phyloP scores from a whole-genome alignment of 1,139 yeast species.

The Chernovozyma aurita region DNA sequence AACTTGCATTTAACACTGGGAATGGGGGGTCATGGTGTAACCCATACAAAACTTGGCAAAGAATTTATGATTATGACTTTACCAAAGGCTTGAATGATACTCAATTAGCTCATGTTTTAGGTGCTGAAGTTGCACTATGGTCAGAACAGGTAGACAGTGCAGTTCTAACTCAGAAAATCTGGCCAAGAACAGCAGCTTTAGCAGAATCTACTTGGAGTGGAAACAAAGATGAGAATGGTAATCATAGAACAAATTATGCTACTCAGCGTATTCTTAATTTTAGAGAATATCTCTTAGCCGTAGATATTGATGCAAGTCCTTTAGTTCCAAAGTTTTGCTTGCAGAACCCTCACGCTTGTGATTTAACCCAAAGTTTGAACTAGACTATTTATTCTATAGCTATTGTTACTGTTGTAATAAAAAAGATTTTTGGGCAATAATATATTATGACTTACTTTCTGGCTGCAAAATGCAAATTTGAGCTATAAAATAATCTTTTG shows the following conservation, averaged over 20 bases:
- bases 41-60: constrained; percentile 48
- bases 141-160: constrained; percentile 39
- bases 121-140: constrained; percentile 47
- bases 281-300: constrained; percentile 39
- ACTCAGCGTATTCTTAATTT: constrained; percentile 40
- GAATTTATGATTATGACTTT: constrained; percentile 40
- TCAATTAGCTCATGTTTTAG: constrained; percentile 32
- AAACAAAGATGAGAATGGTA: constrained; percentile 28
- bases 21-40: constrained; percentile 47
- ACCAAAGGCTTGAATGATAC: constrained; percentile 28
- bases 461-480: no score
- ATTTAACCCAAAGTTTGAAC: no score
- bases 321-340: constrained; percentile 40
- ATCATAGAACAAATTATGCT: constrained; percentile 26
- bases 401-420: no score
- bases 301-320: constrained; percentile 36
- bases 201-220: constrained; percentile 49
- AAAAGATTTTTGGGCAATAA: no score
- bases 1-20: constrained; percentile 27
- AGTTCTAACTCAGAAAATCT: constrained; percentile 34
- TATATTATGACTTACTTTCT: no score
- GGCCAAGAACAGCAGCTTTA: constrained; percentile 48
- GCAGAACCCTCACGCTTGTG: constrained; percentile 40
- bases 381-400: no score
- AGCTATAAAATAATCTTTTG: no score